phyloP scores from a whole-genome alignment of 176 grass and related monocot genomes.

The Carex parvula region DNA sequence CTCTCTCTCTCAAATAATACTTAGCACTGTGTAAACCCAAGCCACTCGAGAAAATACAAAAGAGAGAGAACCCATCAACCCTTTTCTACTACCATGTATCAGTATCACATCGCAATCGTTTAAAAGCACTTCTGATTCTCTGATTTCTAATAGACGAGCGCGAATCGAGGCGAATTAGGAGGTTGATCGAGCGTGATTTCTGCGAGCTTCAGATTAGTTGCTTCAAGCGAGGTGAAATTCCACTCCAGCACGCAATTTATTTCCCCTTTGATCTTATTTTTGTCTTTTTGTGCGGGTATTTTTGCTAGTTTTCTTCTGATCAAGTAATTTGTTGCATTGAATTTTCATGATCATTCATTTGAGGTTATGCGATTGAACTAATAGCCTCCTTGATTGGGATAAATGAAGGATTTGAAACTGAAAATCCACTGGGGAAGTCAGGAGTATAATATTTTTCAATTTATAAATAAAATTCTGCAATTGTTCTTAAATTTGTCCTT shows the following conservation, averaged over 20 bases:
- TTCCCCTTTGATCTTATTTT: conserved; percentile 9
- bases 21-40: conserved; percentile 14
- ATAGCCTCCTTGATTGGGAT: background rate
- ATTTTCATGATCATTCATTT: conserved; percentile 10
- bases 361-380: background rate
- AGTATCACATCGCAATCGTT: conserved; percentile 4
- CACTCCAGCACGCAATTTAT: background rate
- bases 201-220: background rate
- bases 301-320: conserved; percentile 12
- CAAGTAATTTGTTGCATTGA: conserved; percentile 8
- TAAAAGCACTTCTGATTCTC: background rate
- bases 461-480: background rate
- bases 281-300: background rate
- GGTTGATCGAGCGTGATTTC: conserved; percentile 1
- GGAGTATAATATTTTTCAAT: background rate
- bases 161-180: background rate
- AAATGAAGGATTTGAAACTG: background rate
- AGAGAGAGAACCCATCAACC: conserved; percentile 16
- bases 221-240: background rate
- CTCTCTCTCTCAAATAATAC: conserved; percentile 30
- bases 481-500: background rate
- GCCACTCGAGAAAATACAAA: conserved; percentile 26
- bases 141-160: background rate
- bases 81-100: conserved; percentile 10
- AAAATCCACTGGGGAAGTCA: background rate